Conservation (phyloP, 331 rosid species). For the Dryas integrifolia region DNA sequence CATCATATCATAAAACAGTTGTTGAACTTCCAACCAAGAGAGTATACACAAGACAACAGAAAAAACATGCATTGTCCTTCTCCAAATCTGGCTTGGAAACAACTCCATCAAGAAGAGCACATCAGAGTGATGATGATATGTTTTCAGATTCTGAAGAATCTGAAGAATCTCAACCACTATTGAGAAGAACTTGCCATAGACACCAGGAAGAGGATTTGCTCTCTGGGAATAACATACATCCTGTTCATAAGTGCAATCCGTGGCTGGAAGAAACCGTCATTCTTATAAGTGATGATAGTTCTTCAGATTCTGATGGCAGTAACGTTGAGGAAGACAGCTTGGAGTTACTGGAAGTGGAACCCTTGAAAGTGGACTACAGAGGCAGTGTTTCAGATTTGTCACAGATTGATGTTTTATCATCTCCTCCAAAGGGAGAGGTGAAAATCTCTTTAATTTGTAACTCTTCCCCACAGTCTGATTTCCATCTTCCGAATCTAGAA, state of each 20-base stretch:
- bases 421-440: slow-evolving; percentile 52
- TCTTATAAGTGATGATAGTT: not conserved
- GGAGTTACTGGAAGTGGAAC: not conserved
- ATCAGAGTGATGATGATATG: not conserved
- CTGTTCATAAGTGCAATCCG: not conserved
- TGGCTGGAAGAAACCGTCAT: not conserved
- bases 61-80: not conserved
- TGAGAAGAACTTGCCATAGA: not conserved
- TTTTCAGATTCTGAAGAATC: slow-evolving; percentile 12
- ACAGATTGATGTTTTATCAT: slow-evolving; percentile 40
- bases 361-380: slow-evolving; percentile 18
- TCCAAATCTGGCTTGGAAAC: not conserved
- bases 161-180: slow-evolving; percentile 4
- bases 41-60: not conserved
- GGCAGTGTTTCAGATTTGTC: slow-evolving; percentile 18
- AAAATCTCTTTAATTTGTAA: slow-evolving; percentile 44
- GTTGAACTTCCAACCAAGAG: not conserved
- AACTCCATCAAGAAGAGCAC: not conserved
- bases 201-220: not conserved
- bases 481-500: slow-evolving; percentile 40
- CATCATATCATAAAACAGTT: slow-evolving; percentile 5
- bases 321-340: not conserved
- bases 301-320: slow-evolving; percentile 14
- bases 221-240: not conserved
- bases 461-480: slow-evolving; percentile 40